Base-by-base conservation (phyloP, 2,329 filamentous ascomycete species). In the Fusarium fracticaudum region DNA sequence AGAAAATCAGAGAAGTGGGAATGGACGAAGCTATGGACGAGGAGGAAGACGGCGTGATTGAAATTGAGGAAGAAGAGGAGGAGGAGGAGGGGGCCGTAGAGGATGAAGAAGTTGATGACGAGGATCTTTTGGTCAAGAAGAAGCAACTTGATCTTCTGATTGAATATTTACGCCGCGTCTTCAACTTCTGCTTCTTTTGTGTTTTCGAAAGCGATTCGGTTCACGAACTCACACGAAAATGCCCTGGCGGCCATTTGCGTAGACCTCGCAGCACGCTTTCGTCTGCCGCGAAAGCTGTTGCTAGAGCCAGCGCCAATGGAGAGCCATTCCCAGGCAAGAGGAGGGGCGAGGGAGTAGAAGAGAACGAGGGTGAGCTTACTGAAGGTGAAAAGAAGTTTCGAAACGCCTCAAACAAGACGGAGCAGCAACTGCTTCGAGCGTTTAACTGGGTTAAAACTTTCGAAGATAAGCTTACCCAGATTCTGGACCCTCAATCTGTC, bases 371-470 rank as follows among this genome's bases (percentile, higher is more conserved):
- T 29, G 83, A 85, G 51, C 67, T 70, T 38, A 63, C 67, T 4
- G 83, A 84, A 14, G 89, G 89, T 11, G 93, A 96, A 69, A 93
- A 93, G 79, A 95, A 94, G 78, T 91, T 92, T 71, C 89, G 90
- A 64, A 91, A 90, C 67, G 87, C 91, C 22, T 88, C 88, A 31
- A 91, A 88, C 58, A 98, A 97, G 85, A 91, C 91, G 9, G 95
- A 98, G 78, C 94, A 97, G 81, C 96, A 98, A 81, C 90, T 98
- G 20, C 93, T 97, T 79, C 92, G 95, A 65, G 96, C 96, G 0
- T 98, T 95, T 85, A 99, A 98, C 80, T 99, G 97, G 96, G 97
- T 99, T 69, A 97, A 93, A 86, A 98, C 96, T 0, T 99, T 98
- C 79, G 96, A 99, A 81, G 96, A 99, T 80, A 99, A 99, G 85